A percentile compares a stretch with the other conserved stretches of the same genome.
Evolutionary conservation across 2,329 filamentous ascomycete species (phyloP).

Genomic region (Aschersonia sp.): DNA sequence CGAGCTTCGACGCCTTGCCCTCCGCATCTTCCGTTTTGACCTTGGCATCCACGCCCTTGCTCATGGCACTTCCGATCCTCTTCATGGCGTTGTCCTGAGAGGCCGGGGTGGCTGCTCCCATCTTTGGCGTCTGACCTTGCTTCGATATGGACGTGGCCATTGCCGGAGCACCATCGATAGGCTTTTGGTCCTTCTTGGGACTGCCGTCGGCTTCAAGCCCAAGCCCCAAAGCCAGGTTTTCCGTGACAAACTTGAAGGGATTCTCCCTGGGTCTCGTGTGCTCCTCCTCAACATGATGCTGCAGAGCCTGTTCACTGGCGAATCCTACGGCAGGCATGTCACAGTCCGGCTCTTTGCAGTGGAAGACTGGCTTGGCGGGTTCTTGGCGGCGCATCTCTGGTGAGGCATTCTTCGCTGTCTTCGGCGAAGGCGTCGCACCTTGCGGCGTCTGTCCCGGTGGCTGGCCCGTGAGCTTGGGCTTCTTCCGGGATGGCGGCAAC

Average conservation of each 20-base stretch:
- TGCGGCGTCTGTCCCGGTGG: slow-evolving; percentile 24
- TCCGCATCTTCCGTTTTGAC: slow-evolving; percentile 8
- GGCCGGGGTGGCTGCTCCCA: slow-evolving; percentile 30
- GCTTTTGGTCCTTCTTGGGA: slow-evolving; percentile 19
- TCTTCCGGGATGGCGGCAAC: slow-evolving; percentile 43
- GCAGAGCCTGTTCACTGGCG: slow-evolving; percentile 36
- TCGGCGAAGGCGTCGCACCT: slow-evolving; percentile 28
- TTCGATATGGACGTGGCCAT: slow-evolving; percentile 30
- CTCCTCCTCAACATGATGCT: slow-evolving; percentile 41
- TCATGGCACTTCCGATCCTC: slow-evolving; percentile 30
- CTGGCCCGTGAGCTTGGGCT: slow-evolving; percentile 29
- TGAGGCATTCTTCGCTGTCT: slow-evolving; percentile 30
- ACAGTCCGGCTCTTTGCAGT: slow-evolving; percentile 40
- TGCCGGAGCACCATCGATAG: slow-evolving; percentile 13
- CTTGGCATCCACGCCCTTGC: slow-evolving; percentile 22
- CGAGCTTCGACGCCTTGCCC: slow-evolving; percentile 4
- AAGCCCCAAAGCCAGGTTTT: slow-evolving; percentile 32
- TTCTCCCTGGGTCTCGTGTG: slow-evolving; percentile 41
- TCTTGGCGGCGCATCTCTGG: slow-evolving; percentile 26
- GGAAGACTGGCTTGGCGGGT: slow-evolving; percentile 26
- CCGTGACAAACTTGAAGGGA: slow-evolving; percentile 36
- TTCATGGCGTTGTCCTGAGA: slow-evolving; percentile 37
- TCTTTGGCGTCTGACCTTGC: slow-evolving; percentile 31
- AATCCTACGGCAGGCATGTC: slow-evolving; percentile 36
- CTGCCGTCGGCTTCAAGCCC: slow-evolving; percentile 38